Conservation (phyloP, 192 early-diverging fungal genomes). For the Tieghemiomyces parasiticus region DNA sequence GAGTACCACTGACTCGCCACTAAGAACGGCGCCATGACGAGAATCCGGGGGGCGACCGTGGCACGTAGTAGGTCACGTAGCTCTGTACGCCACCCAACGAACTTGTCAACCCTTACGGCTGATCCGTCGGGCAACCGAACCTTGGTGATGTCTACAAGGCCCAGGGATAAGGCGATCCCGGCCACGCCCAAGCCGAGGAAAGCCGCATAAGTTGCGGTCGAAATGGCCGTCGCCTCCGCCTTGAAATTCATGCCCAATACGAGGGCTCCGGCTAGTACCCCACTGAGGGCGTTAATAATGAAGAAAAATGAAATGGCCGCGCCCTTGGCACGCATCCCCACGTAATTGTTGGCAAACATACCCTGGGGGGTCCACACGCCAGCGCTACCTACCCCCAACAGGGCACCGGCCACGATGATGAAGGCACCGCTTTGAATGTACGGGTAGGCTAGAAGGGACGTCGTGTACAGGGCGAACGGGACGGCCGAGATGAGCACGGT, state of each 20-base stretch:
- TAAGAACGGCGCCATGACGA: not conserved
- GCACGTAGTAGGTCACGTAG: not conserved
- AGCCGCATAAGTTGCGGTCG: not conserved
- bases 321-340: not conserved
- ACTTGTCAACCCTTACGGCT: not conserved
- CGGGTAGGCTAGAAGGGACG: not conserved
- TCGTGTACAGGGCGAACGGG: not conserved
- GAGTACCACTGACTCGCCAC: not conserved
- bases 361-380: not conserved
- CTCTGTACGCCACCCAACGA: not conserved
- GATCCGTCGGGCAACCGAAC: not conserved
- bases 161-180: not conserved
- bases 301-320: not conserved
- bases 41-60: not conserved
- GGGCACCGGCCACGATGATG: not conserved
- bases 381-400: not conserved
- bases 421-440: not conserved
- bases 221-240: not conserved
- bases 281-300: not conserved
- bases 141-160: not conserved
- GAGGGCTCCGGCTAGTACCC: not conserved
- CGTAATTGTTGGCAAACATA: not conserved
- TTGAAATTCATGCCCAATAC: not conserved
- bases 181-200: not conserved
- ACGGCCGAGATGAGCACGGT: not conserved